A percentile compares a stretch with the other conserved stretches of the same genome.
Conservation (phyloP, 352 stramenopile genomes). For the Pythium angustatum region DNA sequence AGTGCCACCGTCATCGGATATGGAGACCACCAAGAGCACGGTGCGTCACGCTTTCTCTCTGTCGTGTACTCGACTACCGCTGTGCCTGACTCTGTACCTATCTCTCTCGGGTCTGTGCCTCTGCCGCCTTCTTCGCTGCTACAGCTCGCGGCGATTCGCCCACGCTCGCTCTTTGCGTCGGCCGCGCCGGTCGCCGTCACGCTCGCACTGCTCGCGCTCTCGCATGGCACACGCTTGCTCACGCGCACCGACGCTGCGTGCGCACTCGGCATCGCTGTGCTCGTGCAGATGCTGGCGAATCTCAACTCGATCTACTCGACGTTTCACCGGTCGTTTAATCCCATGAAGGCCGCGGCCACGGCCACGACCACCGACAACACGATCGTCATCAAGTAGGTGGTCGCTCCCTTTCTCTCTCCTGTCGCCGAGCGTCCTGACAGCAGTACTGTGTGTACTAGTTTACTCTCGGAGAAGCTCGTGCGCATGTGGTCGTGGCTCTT, state of each 20-base stretch:
- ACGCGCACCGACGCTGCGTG: conserved; percentile 41
- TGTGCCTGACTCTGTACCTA: neutral
- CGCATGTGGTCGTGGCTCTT: conserved; percentile 67
- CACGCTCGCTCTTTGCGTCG: conserved; percentile 60
- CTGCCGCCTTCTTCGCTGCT: no score
- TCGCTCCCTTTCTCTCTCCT: neutral
- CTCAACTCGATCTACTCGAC: conserved; percentile 73
- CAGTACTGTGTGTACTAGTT: conserved; percentile 31
- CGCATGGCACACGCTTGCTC: conserved; percentile 35
- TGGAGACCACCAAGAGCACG: conserved; percentile 69
- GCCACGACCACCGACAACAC: conserved; percentile 40
- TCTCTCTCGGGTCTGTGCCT: no score
- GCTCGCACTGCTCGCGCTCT: conserved; percentile 45
- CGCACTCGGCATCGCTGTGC: conserved; percentile 44
- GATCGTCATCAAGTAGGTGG: conserved; percentile 60
- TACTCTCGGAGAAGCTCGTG: conserved; percentile 74
- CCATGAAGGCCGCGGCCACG: conserved; percentile 26
- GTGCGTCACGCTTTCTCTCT: conserved; percentile 34
- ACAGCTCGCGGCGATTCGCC: conserved; percentile 54
- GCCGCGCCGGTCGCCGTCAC: conserved; percentile 51
- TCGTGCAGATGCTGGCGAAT: conserved; percentile 73
- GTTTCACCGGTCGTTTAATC: conserved; percentile 62
- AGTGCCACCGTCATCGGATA: conserved; percentile 16
- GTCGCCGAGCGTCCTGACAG: neutral
- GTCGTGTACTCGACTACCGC: no score